phyloP scores from a whole-genome alignment of 2,329 filamentous ascomycete genomes.

The Spiromastix sp. region DNA sequence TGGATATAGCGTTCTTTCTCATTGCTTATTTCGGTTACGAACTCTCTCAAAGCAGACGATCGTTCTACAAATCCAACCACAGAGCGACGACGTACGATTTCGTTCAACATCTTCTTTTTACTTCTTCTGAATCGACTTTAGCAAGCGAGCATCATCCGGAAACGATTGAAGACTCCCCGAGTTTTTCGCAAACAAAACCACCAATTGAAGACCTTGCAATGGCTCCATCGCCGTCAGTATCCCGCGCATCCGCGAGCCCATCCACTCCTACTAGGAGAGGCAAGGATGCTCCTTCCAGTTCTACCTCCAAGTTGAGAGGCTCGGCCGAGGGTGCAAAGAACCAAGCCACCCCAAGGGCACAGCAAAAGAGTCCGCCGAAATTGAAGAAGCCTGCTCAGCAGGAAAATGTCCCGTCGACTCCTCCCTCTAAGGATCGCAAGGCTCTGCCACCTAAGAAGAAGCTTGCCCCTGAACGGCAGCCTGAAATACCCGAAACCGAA shows the following conservation, averaged over 20 bases:
- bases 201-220: slow-evolving; percentile 10
- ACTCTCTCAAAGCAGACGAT: no score
- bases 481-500: slow-evolving; percentile 30
- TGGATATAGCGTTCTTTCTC: no score
- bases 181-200: neutral
- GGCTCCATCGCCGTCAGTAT: slow-evolving; percentile 15
- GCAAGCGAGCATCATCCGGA: no score
- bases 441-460: neutral
- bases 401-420: neutral
- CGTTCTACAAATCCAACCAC: no score
- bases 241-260: slow-evolving; percentile 11
- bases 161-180: no score
- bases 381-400: neutral
- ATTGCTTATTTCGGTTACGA: no score
- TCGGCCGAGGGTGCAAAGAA: slow-evolving; percentile 12
- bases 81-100: neutral
- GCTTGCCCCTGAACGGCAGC: neutral
- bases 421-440: neutral
- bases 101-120: neutral
- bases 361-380: slow-evolving; percentile 9
- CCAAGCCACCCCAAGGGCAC: slow-evolving; percentile 9
- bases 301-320: slow-evolving; percentile 15
- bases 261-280: slow-evolving; percentile 17
- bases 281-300: slow-evolving; percentile 15
- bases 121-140: neutral